Base-by-base conservation (phyloP, 805 yeast genomes). In the Schwanniomyces yamadae region DNA sequence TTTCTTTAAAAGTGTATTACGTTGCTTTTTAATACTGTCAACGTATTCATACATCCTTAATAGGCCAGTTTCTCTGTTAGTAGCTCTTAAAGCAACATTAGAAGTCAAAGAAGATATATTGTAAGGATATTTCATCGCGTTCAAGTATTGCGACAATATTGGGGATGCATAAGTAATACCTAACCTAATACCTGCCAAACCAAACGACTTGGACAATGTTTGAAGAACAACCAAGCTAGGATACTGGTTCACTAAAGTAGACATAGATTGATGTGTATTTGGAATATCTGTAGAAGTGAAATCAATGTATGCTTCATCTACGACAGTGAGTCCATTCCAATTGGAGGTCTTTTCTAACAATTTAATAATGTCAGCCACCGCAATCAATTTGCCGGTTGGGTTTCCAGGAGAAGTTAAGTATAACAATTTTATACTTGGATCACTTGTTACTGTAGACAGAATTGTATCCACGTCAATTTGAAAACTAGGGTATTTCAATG, bases 341-440 rank as follows among this genome's bases (percentile, higher is more conserved):
- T 59, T 63, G 27, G 69, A 63, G 2, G 85, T 51, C 36, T 67
- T 54, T 33, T 71, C 63, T 25, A 89, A 64, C 27, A 76, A 64
- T 9, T 40, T 43, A 6, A 63, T 39, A 1, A 67, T 40, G 10
- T 37, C 43, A 0, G 55, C 57, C 6, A 72, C 66, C 13, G 73
- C 66, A 29, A 91, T 57, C 31, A 77, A 63, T 20, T 78, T 74
- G 8, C 84, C 96, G 0, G 99, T 91, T 23, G 99, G 99, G 58
- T 93, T 93, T 24, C 99, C 99, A 8, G 99, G 99, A 1, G 97
- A 85, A 11, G 98, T 91, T 43, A 91, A 64, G 56, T 87, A 91
- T 2, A 84, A 71, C 40, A 93, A 53, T 53, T 89, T 90, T 49
- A 91, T 83, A 3, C 60, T 34, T 0, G 78, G 59, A 48, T 91